phyloP scores from a whole-genome alignment of 129 eudicot genomes.

The Calendula officinalis region DNA sequence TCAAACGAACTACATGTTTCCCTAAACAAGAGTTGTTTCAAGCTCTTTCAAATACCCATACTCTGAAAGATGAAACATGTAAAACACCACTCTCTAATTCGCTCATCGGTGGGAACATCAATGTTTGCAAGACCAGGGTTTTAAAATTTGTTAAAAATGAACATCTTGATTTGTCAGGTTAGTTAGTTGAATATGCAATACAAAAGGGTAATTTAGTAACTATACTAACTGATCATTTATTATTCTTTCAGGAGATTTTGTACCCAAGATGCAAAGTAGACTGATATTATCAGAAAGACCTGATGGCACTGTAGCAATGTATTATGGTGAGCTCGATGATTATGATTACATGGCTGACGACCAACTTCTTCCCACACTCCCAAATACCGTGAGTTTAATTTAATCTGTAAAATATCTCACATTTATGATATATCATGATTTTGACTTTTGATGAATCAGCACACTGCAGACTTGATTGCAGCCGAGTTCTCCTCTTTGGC shows the following conservation, averaged over 20 bases:
- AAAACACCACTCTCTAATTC: conserved; percentile 68
- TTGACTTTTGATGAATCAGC: conserved; percentile 48
- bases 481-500: conserved; percentile 60
- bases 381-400: conserved; percentile 69
- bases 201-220: background rate
- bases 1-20: conserved; percentile 29
- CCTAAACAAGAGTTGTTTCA: conserved; percentile 36
- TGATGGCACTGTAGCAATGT: conserved; percentile 75
- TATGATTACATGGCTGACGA: conserved; percentile 53
- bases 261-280: conserved; percentile 45
- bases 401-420: no score
- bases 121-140: conserved; percentile 65
- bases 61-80: conserved; percentile 51
- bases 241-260: conserved; percentile 40
- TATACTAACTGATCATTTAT: conserved; percentile 3
- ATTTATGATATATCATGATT: conserved; percentile 2
- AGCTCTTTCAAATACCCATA: conserved; percentile 44
- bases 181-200: conserved; percentile 12
- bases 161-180: conserved; percentile 55
- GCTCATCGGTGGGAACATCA: conserved; percentile 64
- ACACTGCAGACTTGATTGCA: conserved; percentile 78
- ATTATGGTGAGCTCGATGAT: conserved; percentile 67
- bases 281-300: conserved; percentile 81
- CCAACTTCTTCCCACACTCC: conserved; percentile 64
- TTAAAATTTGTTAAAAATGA: conserved; percentile 54